phyloP scores from a whole-genome alignment of 495 filamentous ascomycete genomes.

The Glonium stellatum region DNA sequence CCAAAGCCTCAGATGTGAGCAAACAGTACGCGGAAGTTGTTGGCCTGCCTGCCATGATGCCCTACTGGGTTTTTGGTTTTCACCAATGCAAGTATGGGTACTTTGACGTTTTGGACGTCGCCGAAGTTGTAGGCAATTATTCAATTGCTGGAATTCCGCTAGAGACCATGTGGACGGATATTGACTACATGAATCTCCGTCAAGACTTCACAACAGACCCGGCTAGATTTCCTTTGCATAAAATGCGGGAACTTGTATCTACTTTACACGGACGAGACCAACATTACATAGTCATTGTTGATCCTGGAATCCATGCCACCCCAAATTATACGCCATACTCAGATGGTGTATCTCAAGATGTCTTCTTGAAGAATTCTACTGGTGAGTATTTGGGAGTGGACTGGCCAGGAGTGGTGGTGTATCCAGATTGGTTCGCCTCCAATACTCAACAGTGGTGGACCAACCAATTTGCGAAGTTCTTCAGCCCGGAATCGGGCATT shows the following conservation, averaged over 20 bases:
- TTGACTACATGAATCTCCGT: constrained; percentile 44
- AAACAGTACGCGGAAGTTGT: constrained; percentile 68
- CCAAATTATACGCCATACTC: constrained; percentile 52
- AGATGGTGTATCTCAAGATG: constrained; percentile 51
- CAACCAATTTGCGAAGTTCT: constrained; percentile 61
- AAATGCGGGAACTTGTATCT: constrained; percentile 61
- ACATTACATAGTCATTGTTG: constrained; percentile 52
- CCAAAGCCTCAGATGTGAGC: constrained; percentile 61
- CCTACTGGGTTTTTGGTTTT: constrained; percentile 80
- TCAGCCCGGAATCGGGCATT: constrained; percentile 56
- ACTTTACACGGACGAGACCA: constrained; percentile 70
- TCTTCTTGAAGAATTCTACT: constrained; percentile 31
- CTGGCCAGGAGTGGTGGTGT: constrained; percentile 21
- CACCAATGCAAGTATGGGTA: constrained; percentile 75
- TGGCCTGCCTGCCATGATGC: constrained; percentile 61
- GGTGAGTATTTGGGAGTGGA: constrained; percentile 15
- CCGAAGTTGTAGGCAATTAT: constrained; percentile 77
- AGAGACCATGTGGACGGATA: constrained; percentile 89
- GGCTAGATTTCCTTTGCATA: constrained; percentile 59
- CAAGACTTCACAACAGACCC: constrained; percentile 57
- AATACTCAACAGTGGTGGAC: constrained; percentile 68
- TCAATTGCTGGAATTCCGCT: constrained; percentile 67
- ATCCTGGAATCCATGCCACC: constrained; percentile 44
- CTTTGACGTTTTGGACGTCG: constrained; percentile 67
- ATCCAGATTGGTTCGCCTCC: constrained; percentile 73